phyloP scores from a whole-genome alignment of 768 basidiomycete genomes.

The Trichaptum fuscoviolaceum region DNA sequence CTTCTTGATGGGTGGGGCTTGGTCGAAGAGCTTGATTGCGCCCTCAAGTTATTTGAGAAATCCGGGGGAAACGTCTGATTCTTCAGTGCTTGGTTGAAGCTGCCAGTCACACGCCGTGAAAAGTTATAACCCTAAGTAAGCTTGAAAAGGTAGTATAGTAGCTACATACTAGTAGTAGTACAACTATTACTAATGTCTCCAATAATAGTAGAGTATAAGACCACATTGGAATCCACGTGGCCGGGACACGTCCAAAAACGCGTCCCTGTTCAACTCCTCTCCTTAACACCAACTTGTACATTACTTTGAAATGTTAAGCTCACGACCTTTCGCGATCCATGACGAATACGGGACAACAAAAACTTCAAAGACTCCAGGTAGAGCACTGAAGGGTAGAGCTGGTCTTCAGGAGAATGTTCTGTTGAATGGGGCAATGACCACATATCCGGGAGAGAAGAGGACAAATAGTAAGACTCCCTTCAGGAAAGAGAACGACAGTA shows the following conservation, averaged over 20 bases:
- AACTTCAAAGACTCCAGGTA: slow-evolving; percentile 51
- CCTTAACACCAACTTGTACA: background rate
- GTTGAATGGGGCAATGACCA: slow-evolving; percentile 34
- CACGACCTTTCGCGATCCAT: slow-evolving; percentile 22
- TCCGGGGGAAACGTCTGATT: no score
- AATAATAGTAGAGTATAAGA: no score
- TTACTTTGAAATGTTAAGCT: slow-evolving; percentile 13
- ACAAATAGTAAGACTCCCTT: slow-evolving; percentile 7
- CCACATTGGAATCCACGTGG: no score
- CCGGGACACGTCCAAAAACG: background rate
- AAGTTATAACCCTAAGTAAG: no score
- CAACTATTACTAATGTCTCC: no score
- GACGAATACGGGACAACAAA: slow-evolving; percentile 16
- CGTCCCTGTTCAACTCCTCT: background rate
- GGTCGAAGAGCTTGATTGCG: no score
- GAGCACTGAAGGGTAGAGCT: slow-evolving; percentile 32
- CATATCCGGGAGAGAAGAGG: slow-evolving; percentile 43
- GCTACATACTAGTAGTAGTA: no score
- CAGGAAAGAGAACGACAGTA: slow-evolving; percentile 10
- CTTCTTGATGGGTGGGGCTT: background rate
- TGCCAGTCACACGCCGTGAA: no score
- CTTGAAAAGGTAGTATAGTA: no score
- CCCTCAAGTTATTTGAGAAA: no score
- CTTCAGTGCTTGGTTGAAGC: no score
- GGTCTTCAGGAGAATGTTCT: slow-evolving; percentile 47